phyloP scores from a whole-genome alignment of 2,329 filamentous ascomycete genomes.

The Bipolaris victoriae region DNA sequence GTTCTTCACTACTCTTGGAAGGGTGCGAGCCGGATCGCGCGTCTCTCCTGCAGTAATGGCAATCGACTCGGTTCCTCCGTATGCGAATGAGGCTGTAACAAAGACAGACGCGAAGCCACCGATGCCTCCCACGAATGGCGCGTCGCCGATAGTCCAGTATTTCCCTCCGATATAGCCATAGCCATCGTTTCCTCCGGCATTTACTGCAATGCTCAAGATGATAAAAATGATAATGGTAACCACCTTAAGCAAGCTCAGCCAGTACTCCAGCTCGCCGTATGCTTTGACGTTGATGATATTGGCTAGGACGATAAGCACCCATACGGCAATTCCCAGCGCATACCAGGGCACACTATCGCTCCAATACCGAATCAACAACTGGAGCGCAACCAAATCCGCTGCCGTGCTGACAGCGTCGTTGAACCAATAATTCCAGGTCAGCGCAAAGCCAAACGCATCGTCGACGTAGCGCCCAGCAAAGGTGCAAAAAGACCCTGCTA shows the following conservation, averaged over 20 bases:
- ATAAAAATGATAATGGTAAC: slow-evolving; percentile 45
- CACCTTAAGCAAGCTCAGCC: slow-evolving; percentile 45
- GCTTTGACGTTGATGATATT: slow-evolving; percentile 47
- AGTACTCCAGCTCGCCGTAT: slow-evolving; percentile 48
- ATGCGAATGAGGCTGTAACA: slow-evolving; percentile 75
- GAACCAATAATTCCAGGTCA: slow-evolving; percentile 45
- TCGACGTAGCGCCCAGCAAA: slow-evolving; percentile 51
- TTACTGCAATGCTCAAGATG: slow-evolving; percentile 40
- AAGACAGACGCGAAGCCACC: slow-evolving; percentile 71
- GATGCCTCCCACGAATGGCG: slow-evolving; percentile 45
- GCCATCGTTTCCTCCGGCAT: slow-evolving; percentile 32
- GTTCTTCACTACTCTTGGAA: slow-evolving; percentile 88
- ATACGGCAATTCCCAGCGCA: slow-evolving; percentile 38
- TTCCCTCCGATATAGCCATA: slow-evolving; percentile 59
- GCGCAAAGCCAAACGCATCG: slow-evolving; percentile 65
- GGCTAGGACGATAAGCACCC: slow-evolving; percentile 42
- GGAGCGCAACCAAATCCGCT: slow-evolving; percentile 44
- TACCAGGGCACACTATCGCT: slow-evolving; percentile 44
- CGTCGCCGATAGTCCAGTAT: slow-evolving; percentile 71
- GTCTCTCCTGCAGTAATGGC: slow-evolving; percentile 80
- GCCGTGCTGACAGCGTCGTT: slow-evolving; percentile 42
- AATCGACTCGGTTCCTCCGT: slow-evolving; percentile 76
- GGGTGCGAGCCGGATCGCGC: slow-evolving; percentile 77
- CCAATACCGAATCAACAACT: slow-evolving; percentile 47
- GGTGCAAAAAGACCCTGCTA: slow-evolving; percentile 41